Base-by-base conservation (phyloP, 768 basidiomycete genomes). In the Trametes sanguinea region DNA sequence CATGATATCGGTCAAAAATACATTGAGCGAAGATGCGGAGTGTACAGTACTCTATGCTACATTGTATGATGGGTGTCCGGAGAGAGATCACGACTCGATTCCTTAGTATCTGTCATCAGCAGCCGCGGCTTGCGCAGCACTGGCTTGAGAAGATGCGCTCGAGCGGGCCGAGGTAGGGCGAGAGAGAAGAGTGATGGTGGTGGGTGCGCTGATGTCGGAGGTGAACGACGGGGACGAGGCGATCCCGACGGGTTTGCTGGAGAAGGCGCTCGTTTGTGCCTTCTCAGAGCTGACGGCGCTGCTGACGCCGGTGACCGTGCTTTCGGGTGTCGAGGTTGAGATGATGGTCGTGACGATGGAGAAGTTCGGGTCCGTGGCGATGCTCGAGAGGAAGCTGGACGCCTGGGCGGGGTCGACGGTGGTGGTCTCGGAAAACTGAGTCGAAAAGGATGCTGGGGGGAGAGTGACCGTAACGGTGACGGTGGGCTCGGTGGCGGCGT, bases 321-420 rank as follows among this genome's bases (percentile, higher is more conserved):
- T 5, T 39, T 13, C 47, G 9, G 40, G 22, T 17, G 39, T 27
- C 14, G 53, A 8, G 10, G 56, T 33, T 1, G 54, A 30, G 37
- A 45, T 53, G 52, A 57, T 43, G 40, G 56, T 59, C 6, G 63
- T 57, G 10, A 57, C 56, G 53, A 54, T 50, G 33, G 64, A 55
- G 54, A 62, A 39, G 52, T 29, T 22, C 3, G 55, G 43, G 55
- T 48, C 61, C 16, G 73, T 74, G n/a, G 72, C 62, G 30, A 80
- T 64, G 60, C 76, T 78, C 2, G 80, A 71, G 14, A 83, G 66
- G 22, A 81, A 62, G 48, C 73, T 75, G 14, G 77, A 73, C 3
- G 80, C 83, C 35, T 79, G 75, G 10, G 76, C 65, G 8, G 81
- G 80, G 29, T 75, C 71, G 45, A 85, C 68, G 2, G 80, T 82